A percentile compares a stretch with the other conserved stretches of the same genome.
phyloP scores from a whole-genome alignment of 129 eudicot genomes.

The Lactuca sativa region DNA sequence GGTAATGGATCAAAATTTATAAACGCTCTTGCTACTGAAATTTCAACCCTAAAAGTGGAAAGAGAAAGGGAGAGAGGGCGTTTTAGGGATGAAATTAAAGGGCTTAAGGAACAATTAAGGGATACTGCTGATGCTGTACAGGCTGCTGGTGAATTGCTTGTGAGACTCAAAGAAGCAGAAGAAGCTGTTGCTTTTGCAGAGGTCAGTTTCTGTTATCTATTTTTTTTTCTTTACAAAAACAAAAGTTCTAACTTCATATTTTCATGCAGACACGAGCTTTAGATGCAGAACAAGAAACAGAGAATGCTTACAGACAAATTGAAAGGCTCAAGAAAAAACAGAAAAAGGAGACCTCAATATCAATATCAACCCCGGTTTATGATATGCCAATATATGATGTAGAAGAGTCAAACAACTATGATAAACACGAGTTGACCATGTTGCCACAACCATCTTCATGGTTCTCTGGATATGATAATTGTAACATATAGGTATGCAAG shows the following conservation, averaged over 20 bases:
- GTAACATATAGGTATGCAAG: constrained; percentile 58
- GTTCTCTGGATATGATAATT: constrained; percentile 91
- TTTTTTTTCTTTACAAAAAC: too few relatives aligned
- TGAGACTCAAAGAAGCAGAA: constrained; percentile 93
- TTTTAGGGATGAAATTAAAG: constrained; percentile 77
- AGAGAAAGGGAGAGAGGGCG: constrained; percentile 76
- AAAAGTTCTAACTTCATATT: neutral
- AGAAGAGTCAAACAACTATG: constrained; percentile 22
- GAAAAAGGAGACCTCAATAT: constrained; percentile 15
- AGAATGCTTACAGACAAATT: constrained; percentile 63
- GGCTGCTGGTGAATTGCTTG: constrained; percentile 96
- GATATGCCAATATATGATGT: constrained; percentile 46
- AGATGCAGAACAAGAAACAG: constrained; percentile 67
- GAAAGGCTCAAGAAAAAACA: constrained; percentile 59
- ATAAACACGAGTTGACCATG: constrained; percentile 39
- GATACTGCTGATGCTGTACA: constrained; percentile 99
- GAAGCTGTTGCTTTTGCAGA: constrained; percentile 79
- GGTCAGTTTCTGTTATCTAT: constrained; percentile 43
- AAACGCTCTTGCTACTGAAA: constrained; percentile 77
- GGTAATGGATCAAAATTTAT: constrained; percentile 81
- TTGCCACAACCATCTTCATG: constrained; percentile 23
- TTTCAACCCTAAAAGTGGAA: constrained; percentile 75
- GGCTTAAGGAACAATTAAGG: constrained; percentile 79
- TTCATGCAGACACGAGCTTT: constrained; percentile 61
- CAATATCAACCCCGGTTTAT: neutral